Evolutionary conservation across 768 basidiomycete genomes (phyloP), one percentile per base, ranked within the genome.

Genomic region (Trichaptum fuscoviolaceum): DNA sequence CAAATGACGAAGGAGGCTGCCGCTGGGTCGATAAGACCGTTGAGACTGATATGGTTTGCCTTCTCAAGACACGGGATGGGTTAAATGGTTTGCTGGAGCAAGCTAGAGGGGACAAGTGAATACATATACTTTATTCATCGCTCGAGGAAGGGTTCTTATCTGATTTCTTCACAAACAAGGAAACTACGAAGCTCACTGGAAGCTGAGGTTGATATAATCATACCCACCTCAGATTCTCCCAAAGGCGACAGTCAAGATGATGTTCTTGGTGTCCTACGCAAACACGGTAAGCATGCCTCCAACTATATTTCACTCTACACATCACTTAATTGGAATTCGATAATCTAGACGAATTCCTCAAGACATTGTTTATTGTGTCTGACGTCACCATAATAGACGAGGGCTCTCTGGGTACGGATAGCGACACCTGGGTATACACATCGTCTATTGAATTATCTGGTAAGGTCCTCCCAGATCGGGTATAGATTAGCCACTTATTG

Each of bases 281-380:
- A 61, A 34, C 15, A 75, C 74, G 74, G 81, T 74, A 63, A 61
- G 67, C 35, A 26, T 64, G 15, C 3, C 35, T 60, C 8, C 23
- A 57, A 61, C 36, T 24, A 36, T 23, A 23, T 35, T 64, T 66
- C 62, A 35, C 35, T 25, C n/a, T 27, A 25, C 34, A 34, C 42
- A 63, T 35, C 18, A 57, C n/a, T 58, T 63, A 17, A 57, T 23
- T 42, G 20, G n/a, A 23, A 34, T 24, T 7, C 10, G 27, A 64
- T 27, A 6, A 25, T 23, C n/a, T 71, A 93, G 93, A 84, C 72
- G 72, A 76, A 20, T 82, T 87, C 66, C 76, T 96, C 26, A 87
- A 87, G 71, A 88, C 86, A 0, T 79, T 96, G 6, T 94, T 93
- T 76, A 91, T 92, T 64, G 90, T 93, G 1, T 95, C 94, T 0